A percentile compares a stretch with the other conserved stretches of the same genome.
Conservation (phyloP, 768 basidiomycete species). For the Clavulina sp. region DNA sequence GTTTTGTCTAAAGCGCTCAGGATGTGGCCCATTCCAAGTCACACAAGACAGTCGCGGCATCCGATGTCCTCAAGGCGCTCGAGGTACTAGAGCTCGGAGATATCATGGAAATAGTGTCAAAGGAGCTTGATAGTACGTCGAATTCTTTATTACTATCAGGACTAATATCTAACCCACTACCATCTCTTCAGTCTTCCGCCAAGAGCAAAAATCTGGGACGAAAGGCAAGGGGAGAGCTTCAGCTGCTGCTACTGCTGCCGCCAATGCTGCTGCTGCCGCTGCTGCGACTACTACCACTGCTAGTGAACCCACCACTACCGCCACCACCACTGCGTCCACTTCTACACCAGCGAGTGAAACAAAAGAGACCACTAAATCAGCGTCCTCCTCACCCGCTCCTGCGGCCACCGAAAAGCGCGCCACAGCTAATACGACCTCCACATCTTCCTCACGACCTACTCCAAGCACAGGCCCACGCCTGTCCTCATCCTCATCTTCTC, state of each 20-base stretch:
- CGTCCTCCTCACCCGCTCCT: too few species aligned
- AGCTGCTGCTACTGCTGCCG: constrained; percentile 17
- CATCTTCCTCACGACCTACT: too few species aligned
- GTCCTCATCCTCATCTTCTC: too few species aligned
- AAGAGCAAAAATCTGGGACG: constrained; percentile 36
- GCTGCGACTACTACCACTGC: too few species aligned
- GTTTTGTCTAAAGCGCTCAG: constrained; percentile 42
- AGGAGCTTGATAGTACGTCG: constrained; percentile 42
- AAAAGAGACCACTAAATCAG: too few species aligned
- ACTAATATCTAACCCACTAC: background rate
- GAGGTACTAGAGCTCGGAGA: constrained; percentile 65
- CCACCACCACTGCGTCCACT: too few species aligned
- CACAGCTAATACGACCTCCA: too few species aligned
- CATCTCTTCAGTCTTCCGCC: constrained; percentile 40
- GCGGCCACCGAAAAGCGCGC: too few species aligned
- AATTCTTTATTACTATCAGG: background rate
- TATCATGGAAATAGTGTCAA: constrained; percentile 39
- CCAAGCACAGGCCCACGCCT: too few species aligned
- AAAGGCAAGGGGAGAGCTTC: constrained; percentile 26
- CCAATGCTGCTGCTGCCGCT: constrained; percentile 13
- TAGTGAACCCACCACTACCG: too few species aligned
- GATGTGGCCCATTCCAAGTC: constrained; percentile 72
- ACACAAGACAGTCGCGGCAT: constrained; percentile 76
- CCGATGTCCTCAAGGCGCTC: constrained; percentile 77
- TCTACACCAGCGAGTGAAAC: too few species aligned